Conservation (phyloP, 139 green algal species). For the Closterium sp. region DNA sequence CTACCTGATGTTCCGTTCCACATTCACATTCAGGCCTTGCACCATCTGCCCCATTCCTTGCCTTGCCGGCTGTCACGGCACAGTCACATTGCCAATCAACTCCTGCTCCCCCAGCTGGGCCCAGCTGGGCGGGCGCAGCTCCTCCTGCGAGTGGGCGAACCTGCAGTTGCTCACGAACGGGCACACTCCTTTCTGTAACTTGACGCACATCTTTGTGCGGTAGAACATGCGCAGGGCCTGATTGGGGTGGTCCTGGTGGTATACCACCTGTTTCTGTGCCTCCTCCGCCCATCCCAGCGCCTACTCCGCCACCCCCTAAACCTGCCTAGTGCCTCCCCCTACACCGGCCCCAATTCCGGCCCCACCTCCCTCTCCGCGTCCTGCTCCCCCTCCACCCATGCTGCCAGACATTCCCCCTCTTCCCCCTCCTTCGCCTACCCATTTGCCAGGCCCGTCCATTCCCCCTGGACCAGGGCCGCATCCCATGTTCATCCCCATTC, state of each 20-base stretch:
- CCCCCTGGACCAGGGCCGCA: no score
- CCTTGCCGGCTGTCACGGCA: no score
- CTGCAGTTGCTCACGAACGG: constrained; percentile 23
- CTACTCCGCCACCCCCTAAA: background rate
- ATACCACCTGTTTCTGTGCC: background rate
- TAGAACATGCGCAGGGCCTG: constrained; percentile 11
- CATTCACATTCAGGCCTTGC: no score
- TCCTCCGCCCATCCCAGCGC: background rate
- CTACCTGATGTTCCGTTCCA: no score
- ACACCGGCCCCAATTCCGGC: background rate
- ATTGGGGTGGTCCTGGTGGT: background rate
- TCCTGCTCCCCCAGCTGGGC: background rate
- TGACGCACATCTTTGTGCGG: constrained; percentile 20
- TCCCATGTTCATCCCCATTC: no score
- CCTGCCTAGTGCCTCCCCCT: background rate
- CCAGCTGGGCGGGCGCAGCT: background rate
- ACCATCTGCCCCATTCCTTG: no score
- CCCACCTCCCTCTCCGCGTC: background rate
- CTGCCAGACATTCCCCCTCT: no score
- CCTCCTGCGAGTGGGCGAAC: constrained; percentile 20
- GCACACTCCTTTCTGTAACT: constrained; percentile 6
- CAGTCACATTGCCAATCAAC: no score
- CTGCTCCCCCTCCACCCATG: no score
- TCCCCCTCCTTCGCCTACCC: background rate
- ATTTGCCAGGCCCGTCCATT: no score